A percentile compares a stretch with the other conserved stretches of the same genome.
Evolutionary conservation across 139 green algal genomes (phyloP).

Genomic region (Chlorella sp.): DNA sequence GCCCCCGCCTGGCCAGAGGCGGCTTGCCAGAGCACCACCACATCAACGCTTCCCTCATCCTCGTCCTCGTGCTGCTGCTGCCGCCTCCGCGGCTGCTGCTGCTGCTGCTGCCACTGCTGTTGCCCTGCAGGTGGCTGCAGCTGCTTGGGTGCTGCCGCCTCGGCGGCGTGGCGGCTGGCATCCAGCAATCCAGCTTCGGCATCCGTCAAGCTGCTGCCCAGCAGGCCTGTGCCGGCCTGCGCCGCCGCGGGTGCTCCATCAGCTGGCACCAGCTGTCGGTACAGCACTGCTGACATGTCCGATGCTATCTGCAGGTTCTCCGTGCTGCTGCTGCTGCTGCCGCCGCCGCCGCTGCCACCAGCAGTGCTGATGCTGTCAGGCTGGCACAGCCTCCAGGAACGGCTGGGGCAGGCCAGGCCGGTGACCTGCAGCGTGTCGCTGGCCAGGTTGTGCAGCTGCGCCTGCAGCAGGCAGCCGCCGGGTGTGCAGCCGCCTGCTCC

Average conservation of each 20-base stretch:
- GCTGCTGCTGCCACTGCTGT: constrained; percentile 5
- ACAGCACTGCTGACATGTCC: constrained; percentile 12
- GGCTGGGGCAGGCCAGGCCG: background rate
- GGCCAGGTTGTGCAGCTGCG: constrained; percentile 28
- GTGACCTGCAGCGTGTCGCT: background rate
- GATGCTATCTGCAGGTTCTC: background rate
- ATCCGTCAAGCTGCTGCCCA: background rate
- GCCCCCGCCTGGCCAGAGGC: background rate
- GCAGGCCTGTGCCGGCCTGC: background rate
- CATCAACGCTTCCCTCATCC: background rate
- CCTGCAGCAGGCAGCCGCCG: constrained; percentile 38
- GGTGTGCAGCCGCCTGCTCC: constrained; percentile 21
- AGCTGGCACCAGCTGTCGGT: constrained; percentile 11
- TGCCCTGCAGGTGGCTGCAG: constrained; percentile 3
- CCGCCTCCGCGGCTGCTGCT: constrained; percentile 40
- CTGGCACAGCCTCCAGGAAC: background rate
- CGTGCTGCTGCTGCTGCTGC: background rate
- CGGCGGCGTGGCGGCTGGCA: background rate
- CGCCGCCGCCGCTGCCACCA: background rate
- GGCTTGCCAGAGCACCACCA: constrained; percentile 18
- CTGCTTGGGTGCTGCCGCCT: background rate
- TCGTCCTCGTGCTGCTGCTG: constrained; percentile 1
- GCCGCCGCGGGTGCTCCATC: background rate
- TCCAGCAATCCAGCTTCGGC: background rate
- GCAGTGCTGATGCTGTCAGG: background rate